Conservation (phyloP, 2,329 filamentous ascomycete species). For the Arthroderma uncinatum region DNA sequence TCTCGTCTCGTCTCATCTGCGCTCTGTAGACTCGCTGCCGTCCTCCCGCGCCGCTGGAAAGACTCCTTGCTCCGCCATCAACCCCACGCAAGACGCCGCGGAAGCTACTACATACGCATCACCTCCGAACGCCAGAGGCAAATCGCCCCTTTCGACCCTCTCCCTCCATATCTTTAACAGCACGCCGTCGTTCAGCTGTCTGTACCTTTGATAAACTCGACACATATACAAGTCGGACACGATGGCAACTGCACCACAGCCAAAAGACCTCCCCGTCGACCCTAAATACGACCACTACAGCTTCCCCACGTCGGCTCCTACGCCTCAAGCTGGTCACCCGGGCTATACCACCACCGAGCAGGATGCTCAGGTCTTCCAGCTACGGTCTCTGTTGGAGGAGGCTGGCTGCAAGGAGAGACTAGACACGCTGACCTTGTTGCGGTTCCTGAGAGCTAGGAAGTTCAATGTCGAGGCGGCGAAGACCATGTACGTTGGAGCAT, state of each 20-base stretch:
- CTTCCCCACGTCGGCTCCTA: slow-evolving; percentile 68
- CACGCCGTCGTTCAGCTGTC: neutral
- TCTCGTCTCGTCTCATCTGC: neutral
- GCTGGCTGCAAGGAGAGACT: slow-evolving; percentile 72
- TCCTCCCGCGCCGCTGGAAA: neutral
- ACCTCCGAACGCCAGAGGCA: no score
- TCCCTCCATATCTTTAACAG: neutral
- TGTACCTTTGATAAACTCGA: neutral
- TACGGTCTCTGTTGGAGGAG: slow-evolving; percentile 73
- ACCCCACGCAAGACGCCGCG: no score
- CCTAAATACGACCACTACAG: slow-evolving; percentile 95
- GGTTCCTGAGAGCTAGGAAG: slow-evolving; percentile 88
- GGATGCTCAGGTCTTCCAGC: slow-evolving; percentile 78
- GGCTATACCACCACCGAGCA: slow-evolving; percentile 78
- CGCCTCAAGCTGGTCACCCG: slow-evolving; percentile 63
- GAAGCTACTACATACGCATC: no score
- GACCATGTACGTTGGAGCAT: slow-evolving; percentile 73
- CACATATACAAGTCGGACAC: neutral
- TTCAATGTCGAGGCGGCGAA: slow-evolving; percentile 78
- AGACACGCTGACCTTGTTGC: slow-evolving; percentile 84
- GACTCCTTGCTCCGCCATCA: neutral
- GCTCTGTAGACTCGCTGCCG: no score
- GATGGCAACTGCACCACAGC: slow-evolving; percentile 14
- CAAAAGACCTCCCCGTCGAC: slow-evolving; percentile 48
- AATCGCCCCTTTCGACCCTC: no score